phyloP scores from a whole-genome alignment of 73 alveolate species.

The Paramecium sexaurelia region DNA sequence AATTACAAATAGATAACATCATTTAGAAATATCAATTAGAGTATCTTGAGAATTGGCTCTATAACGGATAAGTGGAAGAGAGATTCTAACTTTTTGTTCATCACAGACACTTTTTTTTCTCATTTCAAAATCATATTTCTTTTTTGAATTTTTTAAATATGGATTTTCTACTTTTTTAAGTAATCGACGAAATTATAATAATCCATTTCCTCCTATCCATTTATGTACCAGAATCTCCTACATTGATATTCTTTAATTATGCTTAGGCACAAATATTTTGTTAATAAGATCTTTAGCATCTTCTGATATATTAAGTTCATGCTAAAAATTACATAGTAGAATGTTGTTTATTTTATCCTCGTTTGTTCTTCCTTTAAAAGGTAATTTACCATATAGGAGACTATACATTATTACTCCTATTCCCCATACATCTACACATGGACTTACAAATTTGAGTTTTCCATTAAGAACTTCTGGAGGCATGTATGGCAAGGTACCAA shows the following conservation, averaged over 20 bases:
- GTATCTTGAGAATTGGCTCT: background rate
- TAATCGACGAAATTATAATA: background rate
- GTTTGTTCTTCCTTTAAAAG: conserved; percentile 76
- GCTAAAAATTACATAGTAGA: background rate
- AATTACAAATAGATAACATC: background rate
- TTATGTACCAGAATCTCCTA: background rate
- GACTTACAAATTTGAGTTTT: conserved; percentile 69
- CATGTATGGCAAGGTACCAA: conserved; percentile 89
- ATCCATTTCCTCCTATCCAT: background rate
- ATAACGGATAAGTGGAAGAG: background rate
- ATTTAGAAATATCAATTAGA: background rate
- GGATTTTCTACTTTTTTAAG: background rate
- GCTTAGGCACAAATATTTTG: background rate
- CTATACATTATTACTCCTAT: conserved; percentile 75
- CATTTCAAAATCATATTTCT: conserved; percentile 8
- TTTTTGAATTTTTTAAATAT: background rate
- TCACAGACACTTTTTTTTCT: conserved; percentile 21
- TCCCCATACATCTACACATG: conserved; percentile 87
- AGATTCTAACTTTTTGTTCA: background rate
- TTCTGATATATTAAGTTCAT: background rate
- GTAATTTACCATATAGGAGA: conserved; percentile 78
- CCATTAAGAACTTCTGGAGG: conserved; percentile 84
- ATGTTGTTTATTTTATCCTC: conserved; percentile 45
- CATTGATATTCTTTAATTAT: background rate
- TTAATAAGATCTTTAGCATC: background rate